Evolutionary conservation across 2,329 filamentous ascomycete genomes (phyloP).

Genomic region (Aciculosporium take): DNA sequence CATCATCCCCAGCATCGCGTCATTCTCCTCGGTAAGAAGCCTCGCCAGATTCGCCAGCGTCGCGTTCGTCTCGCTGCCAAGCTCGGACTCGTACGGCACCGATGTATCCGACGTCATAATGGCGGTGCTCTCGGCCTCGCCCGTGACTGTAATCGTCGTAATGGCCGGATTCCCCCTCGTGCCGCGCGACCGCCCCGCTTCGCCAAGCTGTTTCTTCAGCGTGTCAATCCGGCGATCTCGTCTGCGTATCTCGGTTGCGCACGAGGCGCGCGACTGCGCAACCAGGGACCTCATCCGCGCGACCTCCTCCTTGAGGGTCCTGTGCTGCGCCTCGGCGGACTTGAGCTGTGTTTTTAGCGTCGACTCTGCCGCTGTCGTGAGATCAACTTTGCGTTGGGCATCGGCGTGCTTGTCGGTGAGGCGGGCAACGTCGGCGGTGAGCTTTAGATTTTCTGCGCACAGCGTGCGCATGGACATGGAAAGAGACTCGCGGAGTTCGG

Average conservation of each 20-base stretch:
- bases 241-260: constrained; percentile 80
- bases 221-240: constrained; percentile 79
- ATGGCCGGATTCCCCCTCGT: constrained; percentile 39
- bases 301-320: constrained; percentile 73
- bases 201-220: constrained; percentile 73
- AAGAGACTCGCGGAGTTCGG: constrained; percentile 73
- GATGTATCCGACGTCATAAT: background rate
- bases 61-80: constrained; percentile 78
- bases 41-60: constrained; percentile 78
- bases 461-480: constrained; percentile 64
- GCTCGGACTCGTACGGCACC: constrained; percentile 45
- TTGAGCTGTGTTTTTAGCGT: constrained; percentile 55
- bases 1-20: constrained; percentile 59
- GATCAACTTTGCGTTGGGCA: constrained; percentile 38
- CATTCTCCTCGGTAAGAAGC: constrained; percentile 82
- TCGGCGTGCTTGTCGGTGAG: constrained; percentile 40
- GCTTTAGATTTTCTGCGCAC: constrained; percentile 60
- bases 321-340: constrained; percentile 57
- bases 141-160: constrained; percentile 41
- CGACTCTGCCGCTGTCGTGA: constrained; percentile 56
- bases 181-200: constrained; percentile 49
- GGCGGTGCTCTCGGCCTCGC: constrained; percentile 26
- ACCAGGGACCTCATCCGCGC: constrained; percentile 64
- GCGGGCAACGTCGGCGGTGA: constrained; percentile 52
- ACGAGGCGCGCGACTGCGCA: constrained; percentile 71